Percentiles rank a stretch among this genome's conserved stretches.
Conservation (phyloP, 2,329 filamentous ascomycete species). For the Claviceps fusiformis region DNA sequence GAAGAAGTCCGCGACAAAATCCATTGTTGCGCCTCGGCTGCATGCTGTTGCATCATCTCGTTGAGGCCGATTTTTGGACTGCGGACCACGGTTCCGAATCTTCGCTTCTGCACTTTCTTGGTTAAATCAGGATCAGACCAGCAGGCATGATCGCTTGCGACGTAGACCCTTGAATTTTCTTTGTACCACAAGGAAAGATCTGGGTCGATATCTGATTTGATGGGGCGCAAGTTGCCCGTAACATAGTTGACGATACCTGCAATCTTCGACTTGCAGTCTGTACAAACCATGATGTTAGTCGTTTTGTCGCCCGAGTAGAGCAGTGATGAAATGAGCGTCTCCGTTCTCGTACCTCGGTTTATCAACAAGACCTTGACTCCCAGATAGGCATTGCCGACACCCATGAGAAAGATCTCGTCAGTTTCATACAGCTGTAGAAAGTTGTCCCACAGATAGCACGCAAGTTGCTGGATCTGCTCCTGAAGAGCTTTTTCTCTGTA, state of each 20-base stretch:
- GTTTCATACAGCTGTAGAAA: slow-evolving; percentile 69
- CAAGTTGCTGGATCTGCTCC: slow-evolving; percentile 54
- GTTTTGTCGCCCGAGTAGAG: background rate
- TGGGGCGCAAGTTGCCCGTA: slow-evolving; percentile 58
- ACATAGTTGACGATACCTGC: slow-evolving; percentile 71
- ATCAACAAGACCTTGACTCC: slow-evolving; percentile 72
- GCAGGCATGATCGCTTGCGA: slow-evolving; percentile 60
- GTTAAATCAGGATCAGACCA: slow-evolving; percentile 53
- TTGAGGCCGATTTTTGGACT: slow-evolving; percentile 35
- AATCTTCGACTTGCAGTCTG: slow-evolving; percentile 53
- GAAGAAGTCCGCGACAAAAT: slow-evolving; percentile 27
- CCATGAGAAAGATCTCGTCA: slow-evolving; percentile 70
- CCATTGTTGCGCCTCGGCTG: slow-evolving; percentile 37
- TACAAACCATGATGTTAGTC: background rate
- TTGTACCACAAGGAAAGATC: slow-evolving; percentile 71
- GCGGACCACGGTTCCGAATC: slow-evolving; percentile 44
- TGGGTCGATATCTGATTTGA: slow-evolving; percentile 67
- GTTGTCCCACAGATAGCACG: slow-evolving; percentile 91
- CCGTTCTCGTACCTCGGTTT: slow-evolving; percentile 48
- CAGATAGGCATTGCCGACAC: slow-evolving; percentile 77
- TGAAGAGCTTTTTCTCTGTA: slow-evolving; percentile 36
- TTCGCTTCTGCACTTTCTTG: slow-evolving; percentile 44
- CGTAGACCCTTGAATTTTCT: slow-evolving; percentile 65
- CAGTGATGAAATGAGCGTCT: background rate
- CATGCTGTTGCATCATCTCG: slow-evolving; percentile 44